Conservation (phyloP, 495 filamentous ascomycete species). For the Penicillium macrosclerotiorum region DNA sequence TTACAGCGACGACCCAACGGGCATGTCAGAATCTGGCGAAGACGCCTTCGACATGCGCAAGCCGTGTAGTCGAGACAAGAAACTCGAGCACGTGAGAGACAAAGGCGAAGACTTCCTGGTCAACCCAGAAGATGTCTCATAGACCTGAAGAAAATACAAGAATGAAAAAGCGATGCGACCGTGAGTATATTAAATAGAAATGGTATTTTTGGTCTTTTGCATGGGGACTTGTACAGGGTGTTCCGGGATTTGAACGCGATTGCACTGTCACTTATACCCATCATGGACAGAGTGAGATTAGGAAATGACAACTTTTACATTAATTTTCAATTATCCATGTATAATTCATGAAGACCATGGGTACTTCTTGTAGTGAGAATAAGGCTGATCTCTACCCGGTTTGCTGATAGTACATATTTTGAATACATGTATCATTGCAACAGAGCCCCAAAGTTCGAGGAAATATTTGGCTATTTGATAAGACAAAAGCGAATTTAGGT, state of each 20-base stretch:
- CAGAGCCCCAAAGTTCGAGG: too few species aligned
- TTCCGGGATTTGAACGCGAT: not conserved
- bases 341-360: too few species aligned
- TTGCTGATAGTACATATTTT: too few species aligned
- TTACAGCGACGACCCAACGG: conserved; percentile 77
- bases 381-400: too few species aligned
- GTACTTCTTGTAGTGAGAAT: too few species aligned
- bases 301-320: not conserved
- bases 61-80: conserved; percentile 78
- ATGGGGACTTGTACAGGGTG: not conserved
- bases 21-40: conserved; percentile 56
- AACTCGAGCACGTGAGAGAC: conserved; percentile 70
- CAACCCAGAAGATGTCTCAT: conserved; percentile 76
- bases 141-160: not conserved
- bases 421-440: not conserved
- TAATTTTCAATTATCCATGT: too few species aligned
- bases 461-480: too few species aligned
- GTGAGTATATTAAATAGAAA: not conserved
- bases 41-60: conserved; percentile 98
- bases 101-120: conserved; percentile 81
- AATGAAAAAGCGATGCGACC: not conserved
- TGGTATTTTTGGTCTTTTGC: not conserved
- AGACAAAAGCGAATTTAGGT: too few species aligned
- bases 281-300: too few species aligned
- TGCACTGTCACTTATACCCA: not conserved